Evolutionary conservation across 2,329 filamentous ascomycete genomes (phyloP).

Genomic region (Claviceps sp.): DNA sequence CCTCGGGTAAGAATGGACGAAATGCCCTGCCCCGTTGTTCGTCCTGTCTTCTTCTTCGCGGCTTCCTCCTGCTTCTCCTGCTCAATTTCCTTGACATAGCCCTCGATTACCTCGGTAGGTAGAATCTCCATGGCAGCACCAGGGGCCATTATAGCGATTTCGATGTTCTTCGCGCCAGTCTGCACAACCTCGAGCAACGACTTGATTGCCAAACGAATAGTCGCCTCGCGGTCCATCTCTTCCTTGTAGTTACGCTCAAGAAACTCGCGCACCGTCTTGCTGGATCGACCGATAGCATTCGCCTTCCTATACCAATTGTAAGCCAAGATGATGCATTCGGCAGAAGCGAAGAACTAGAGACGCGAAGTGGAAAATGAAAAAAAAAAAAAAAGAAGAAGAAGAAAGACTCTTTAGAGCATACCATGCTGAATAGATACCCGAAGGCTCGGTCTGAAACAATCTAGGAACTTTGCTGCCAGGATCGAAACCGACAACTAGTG

Average conservation of each 20-base stretch:
- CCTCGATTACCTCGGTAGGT: slow-evolving; percentile 89
- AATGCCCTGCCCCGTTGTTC: slow-evolving; percentile 53
- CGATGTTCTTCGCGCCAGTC: slow-evolving; percentile 98
- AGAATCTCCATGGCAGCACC: slow-evolving; percentile 87
- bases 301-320: slow-evolving; percentile 60
- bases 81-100: slow-evolving; percentile 97
- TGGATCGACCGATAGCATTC: slow-evolving; percentile 94
- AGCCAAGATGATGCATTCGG: slow-evolving; percentile 6
- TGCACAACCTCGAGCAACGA: slow-evolving; percentile 95
- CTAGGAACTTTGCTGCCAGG: slow-evolving; percentile 77
- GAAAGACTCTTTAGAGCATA: slow-evolving; percentile 24
- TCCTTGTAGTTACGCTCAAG: slow-evolving; percentile 98
- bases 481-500: slow-evolving; percentile 96
- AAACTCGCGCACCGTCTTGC: slow-evolving; percentile 98
- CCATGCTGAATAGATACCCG: slow-evolving; percentile 98
- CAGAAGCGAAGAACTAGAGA: too few relatives aligned
- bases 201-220: slow-evolving; percentile 95
- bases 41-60: slow-evolving; percentile 85
- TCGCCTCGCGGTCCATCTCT: slow-evolving; percentile 90
- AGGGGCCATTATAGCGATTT: slow-evolving; percentile 95
- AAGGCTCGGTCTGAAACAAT: slow-evolving; percentile 97
- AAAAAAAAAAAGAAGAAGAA: not conserved
- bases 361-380: not conserved
- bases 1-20: slow-evolving; percentile 62
- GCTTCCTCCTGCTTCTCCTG: slow-evolving; percentile 99